Base-by-base conservation (phyloP, 805 yeast species). In the Lipomyces kockii region DNA sequence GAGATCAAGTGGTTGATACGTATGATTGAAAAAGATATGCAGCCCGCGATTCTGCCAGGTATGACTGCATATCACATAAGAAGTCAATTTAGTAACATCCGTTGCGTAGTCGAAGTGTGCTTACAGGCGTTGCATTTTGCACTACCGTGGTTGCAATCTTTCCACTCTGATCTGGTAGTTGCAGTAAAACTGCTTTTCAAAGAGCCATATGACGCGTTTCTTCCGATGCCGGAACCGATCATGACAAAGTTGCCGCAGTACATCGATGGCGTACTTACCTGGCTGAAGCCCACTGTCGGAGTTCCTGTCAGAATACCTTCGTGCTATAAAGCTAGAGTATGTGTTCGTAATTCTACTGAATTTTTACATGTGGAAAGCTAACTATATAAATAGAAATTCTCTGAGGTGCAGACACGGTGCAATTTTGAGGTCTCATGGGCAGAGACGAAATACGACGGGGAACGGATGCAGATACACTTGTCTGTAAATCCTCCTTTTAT, bases 391-490 rank as follows among this genome's bases (percentile, higher is more conserved):
- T 5, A 20, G 55, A 39, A 52, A n/a, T 52, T 63, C 22, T 17
- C 22, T n/a, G 63, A 59, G 20, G 63, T 59, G 7, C 35, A 25
- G 22, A 34, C 32, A 22, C 7, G n/a, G 22, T 63, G 57, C 49
- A 43, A 27, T 6, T 32, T 22, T 17, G 46, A 35, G n/a, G 8
- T 29, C 2, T 54, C 61, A 43, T 58, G 62, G 32, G 61, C 62
- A 4, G 68, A 64, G 32, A 64, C 62, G 49, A 67, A 67, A 37
- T 67, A 67, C 32, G 71, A 67, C 53, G 71, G 71, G 32, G 71
- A 67, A 39, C 37, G 71, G 22, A 62, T 64, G 68, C 71, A 67
- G 32, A 62, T 67, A 17, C 71, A 67, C 25, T 46, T 67, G 17
- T 5, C 35, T 3, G 27, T 54, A 17, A 6, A 57, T 12, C 54